Conservation (phyloP, 495 filamentous ascomycete species). For the Bryoglossum gracile region DNA sequence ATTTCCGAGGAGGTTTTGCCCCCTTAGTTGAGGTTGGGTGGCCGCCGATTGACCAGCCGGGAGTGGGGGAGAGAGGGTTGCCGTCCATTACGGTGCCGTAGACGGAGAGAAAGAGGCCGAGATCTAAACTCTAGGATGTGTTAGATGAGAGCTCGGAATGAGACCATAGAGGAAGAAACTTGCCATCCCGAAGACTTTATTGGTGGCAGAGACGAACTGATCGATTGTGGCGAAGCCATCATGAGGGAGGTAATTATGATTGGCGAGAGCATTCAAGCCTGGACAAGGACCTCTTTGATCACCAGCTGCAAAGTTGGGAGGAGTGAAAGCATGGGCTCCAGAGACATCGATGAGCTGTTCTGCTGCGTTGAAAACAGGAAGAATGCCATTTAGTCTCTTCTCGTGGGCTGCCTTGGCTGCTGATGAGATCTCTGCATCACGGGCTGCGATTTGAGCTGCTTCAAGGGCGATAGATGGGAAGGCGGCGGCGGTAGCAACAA, state of each 20-base stretch:
- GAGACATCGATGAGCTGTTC: slow-evolving; percentile 20
- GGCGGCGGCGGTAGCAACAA: background rate
- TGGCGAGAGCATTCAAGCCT: slow-evolving; percentile 45
- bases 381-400: background rate
- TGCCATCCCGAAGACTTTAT: background rate
- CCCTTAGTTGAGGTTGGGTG: background rate
- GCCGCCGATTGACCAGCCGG: slow-evolving; percentile 6
- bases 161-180: too few relatives aligned
- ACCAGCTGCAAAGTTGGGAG: slow-evolving; percentile 31
- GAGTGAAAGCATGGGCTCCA: slow-evolving; percentile 33
- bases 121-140: slow-evolving; percentile 27
- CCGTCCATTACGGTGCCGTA: slow-evolving; percentile 31
- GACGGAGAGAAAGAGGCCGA: slow-evolving; percentile 28
- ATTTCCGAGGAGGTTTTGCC: slow-evolving; percentile 5
- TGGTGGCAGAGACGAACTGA: background rate
- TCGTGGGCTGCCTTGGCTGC: background rate
- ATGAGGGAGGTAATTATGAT: slow-evolving; percentile 46
- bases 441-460: background rate
- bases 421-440: background rate
- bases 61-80: slow-evolving; percentile 14
- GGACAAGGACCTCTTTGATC: slow-evolving; percentile 43
- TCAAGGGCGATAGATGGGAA: background rate
- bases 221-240: slow-evolving; percentile 14
- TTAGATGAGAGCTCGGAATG: too few relatives aligned
- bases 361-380: slow-evolving; percentile 5